phyloP scores from a whole-genome alignment of 2,329 filamentous ascomycete genomes.

The Chrysoporthe cubensis region DNA sequence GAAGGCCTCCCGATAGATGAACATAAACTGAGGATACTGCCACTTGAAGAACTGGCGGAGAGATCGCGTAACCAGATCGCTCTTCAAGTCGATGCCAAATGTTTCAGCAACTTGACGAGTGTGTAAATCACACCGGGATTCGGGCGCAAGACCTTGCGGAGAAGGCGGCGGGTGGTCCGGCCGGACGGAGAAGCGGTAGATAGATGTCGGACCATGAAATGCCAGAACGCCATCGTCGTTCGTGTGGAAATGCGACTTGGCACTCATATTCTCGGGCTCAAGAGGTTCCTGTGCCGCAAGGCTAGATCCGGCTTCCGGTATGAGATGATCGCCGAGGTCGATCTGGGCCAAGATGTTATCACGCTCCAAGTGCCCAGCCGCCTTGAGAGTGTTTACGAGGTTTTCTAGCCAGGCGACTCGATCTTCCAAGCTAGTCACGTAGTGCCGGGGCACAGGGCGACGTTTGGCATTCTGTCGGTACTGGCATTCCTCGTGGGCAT shows the following conservation, averaged over 20 bases:
- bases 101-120: too few species aligned
- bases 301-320: too few species aligned
- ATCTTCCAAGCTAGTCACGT: conserved; percentile 23
- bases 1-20: conserved; percentile 38
- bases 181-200: conserved; percentile 31
- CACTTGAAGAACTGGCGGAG: conserved; percentile 36
- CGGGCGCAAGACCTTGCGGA: too few species aligned
- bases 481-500: too few species aligned
- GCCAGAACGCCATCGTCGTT: conserved; percentile 23
- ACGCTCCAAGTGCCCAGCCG: conserved; percentile 13
- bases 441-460: neutral
- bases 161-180: too few species aligned
- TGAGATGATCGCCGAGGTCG: conserved; percentile 13
- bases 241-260: too few species aligned
- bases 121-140: too few species aligned
- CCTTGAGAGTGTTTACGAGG: conserved; percentile 25
- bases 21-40: conserved; percentile 39
- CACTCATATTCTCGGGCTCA: too few species aligned
- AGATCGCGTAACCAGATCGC: conserved; percentile 29
- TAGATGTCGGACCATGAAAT: conserved; percentile 33
- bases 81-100: neutral
- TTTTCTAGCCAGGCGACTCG: conserved; percentile 30
- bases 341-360: conserved; percentile 17
- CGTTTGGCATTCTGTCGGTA: too few species aligned
- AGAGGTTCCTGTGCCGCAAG: too few species aligned